Percentiles rank a stretch among this genome's conserved stretches.
These are phyloP conservation scores for Caryopteris hybrid DNA, from an alignment of 305 asterid species.

Conservation along the genomic window DNA sequence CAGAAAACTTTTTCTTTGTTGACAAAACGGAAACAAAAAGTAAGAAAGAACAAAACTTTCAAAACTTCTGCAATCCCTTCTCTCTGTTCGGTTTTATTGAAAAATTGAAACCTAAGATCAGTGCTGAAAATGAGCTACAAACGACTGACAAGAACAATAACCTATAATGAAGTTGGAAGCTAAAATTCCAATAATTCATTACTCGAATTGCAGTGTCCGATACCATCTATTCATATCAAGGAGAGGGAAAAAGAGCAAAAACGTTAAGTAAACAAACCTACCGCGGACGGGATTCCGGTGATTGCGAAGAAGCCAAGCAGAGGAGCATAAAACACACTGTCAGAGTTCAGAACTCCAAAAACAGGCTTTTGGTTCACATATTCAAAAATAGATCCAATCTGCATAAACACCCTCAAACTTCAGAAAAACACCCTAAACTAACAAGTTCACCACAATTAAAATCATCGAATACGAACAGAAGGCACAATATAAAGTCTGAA, in stretches of 20 bases:
- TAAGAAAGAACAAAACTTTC: neutral
- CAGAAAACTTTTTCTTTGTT: neutral
- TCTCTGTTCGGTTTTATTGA: neutral
- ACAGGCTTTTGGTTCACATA: slow-evolving; percentile 77
- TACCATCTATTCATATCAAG: neutral
- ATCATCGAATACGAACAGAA: neutral
- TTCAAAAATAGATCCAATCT: slow-evolving; percentile 91
- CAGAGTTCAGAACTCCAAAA: slow-evolving; percentile 77
- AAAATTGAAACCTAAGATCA: neutral
- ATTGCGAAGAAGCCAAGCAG: slow-evolving; percentile 86
- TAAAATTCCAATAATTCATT: too few relatives aligned
- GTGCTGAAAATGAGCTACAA: neutral
- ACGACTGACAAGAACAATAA: neutral
- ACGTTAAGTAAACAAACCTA: slow-evolving; percentile 22
- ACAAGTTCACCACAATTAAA: neutral
- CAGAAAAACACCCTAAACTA: neutral
- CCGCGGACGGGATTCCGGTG: slow-evolving; percentile 84
- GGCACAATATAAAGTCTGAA: neutral
- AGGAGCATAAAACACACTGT: slow-evolving; percentile 79
- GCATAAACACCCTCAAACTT: slow-evolving; percentile 29
- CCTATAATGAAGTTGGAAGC: neutral
- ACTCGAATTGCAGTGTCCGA: neutral
- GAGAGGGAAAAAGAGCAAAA: neutral
- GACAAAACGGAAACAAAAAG: too few relatives aligned
- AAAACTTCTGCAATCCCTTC: neutral